Conservation (phyloP, 345 rosid genomes). For the Anacardium occidentale region DNA sequence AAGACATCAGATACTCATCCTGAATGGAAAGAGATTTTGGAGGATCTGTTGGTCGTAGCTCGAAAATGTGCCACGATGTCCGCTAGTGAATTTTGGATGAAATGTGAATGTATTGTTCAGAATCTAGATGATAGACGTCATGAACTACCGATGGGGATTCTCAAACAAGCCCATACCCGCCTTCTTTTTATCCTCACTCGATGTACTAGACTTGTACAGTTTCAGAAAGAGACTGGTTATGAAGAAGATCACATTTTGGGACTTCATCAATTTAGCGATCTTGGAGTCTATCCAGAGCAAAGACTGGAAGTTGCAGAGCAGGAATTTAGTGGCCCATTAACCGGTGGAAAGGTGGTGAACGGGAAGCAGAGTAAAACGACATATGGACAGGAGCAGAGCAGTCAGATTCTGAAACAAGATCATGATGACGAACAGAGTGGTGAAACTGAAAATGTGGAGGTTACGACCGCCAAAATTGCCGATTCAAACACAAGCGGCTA, state of each 20-base stretch:
- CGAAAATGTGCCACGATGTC: constrained; percentile 79
- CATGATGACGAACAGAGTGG: constrained; percentile 33
- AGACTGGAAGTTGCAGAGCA: constrained; percentile 57
- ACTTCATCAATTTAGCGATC: constrained; percentile 83
- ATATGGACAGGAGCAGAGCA: constrained; percentile 33
- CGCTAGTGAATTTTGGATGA: constrained; percentile 76
- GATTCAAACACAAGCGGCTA: constrained; percentile 74
- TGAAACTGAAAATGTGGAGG: constrained; percentile 45
- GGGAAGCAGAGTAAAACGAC: constrained; percentile 48
- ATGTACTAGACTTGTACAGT: constrained; percentile 94
- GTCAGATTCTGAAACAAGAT: constrained; percentile 33
- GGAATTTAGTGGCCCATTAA: constrained; percentile 48
- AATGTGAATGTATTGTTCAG: constrained; percentile 90
- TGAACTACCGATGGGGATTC: constrained; percentile 83
- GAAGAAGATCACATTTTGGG: constrained; percentile 76
- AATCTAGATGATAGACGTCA: constrained; percentile 85
- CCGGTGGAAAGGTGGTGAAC: constrained; percentile 33
- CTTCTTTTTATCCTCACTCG: constrained; percentile 91
- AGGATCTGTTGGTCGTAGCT: constrained; percentile 83
- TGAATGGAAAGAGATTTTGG: constrained; percentile 70
- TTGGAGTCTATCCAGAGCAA: constrained; percentile 86
- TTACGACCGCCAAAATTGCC: constrained; percentile 64
- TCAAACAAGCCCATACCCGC: constrained; percentile 88
- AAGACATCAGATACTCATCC: constrained; percentile 57
- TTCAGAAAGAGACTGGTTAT: constrained; percentile 87